Percentiles rank a stretch among this genome's conserved stretches.
Evolutionary conservation across 306 rosid species (phyloP).

Genomic region (Astragalus membranaceus): DNA sequence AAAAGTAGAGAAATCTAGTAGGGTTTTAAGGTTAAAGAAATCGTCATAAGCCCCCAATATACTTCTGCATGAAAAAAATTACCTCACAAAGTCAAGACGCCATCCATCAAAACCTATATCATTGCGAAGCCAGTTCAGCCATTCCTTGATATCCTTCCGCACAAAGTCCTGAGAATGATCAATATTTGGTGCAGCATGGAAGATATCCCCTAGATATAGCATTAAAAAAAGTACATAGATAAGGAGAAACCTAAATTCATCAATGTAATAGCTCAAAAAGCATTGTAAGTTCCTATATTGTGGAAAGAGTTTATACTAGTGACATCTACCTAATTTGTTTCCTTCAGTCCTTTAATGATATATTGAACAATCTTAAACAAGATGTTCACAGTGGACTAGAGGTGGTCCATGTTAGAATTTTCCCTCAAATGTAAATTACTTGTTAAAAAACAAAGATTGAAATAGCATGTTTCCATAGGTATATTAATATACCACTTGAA

Average conservation of each 20-base stretch:
- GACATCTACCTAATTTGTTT: no score
- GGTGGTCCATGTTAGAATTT: no score
- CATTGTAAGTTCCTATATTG: neutral
- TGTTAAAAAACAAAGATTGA: neutral
- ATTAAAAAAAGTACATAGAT: conserved; percentile 6
- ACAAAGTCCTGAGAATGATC: conserved; percentile 78
- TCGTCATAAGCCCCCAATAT: neutral
- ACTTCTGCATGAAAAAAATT: conserved; percentile 1
- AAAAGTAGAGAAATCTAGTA: neutral
- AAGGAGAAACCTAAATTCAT: neutral
- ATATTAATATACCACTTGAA: conserved; percentile 50
- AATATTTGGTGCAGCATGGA: conserved; percentile 82
- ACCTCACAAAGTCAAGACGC: conserved; percentile 82
- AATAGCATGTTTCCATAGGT: neutral
- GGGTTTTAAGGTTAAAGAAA: neutral
- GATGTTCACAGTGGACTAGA: no score
- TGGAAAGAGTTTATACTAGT: neutral
- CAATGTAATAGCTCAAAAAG: neutral
- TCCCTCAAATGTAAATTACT: neutral
- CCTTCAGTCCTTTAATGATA: no score
- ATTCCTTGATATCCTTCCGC: conserved; percentile 53
- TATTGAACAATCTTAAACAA: no score
- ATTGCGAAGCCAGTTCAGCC: conserved; percentile 73
- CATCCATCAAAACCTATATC: conserved; percentile 79
- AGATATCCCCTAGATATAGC: conserved; percentile 52